Conservation (phyloP, 2,329 filamentous ascomycete species). For the Trichophyton benhamiae region DNA sequence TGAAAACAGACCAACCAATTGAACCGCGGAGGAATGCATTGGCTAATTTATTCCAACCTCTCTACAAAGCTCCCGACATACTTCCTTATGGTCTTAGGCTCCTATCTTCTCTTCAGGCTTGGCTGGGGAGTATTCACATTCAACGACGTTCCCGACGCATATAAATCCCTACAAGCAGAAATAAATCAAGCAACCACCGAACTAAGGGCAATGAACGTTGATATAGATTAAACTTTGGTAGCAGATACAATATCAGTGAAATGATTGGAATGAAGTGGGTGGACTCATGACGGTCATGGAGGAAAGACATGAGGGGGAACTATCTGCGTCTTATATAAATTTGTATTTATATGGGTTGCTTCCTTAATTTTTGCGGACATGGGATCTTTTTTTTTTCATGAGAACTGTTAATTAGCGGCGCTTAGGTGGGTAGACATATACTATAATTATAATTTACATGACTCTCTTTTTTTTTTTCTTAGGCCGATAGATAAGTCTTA, state of each 20-base stretch:
- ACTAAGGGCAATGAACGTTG: constrained; percentile 31
- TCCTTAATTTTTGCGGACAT: neutral
- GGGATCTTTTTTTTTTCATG: neutral
- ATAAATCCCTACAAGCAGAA: constrained; percentile 80
- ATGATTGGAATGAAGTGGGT: neutral
- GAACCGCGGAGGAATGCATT: neutral
- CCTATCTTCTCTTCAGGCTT: constrained; percentile 81
- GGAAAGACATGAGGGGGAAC: neutral
- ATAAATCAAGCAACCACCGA: constrained; percentile 42
- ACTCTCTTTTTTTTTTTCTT: neutral
- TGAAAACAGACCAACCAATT: neutral
- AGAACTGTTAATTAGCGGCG: neutral
- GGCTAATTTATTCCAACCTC: neutral
- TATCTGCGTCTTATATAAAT: neutral
- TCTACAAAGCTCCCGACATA: constrained; percentile 73
- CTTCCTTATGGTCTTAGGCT: constrained; percentile 79
- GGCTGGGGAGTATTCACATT: constrained; percentile 90
- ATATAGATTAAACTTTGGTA: constrained; percentile 27
- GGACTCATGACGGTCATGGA: neutral
- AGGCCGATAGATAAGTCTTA: no score
- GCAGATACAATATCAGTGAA: neutral
- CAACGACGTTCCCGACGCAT: constrained; percentile 85
- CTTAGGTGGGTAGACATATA: neutral
- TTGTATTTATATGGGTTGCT: neutral
- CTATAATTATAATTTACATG: constrained; percentile 1